phyloP scores from a whole-genome alignment of 371 early-diverging fungal genomes.

The Mucor plumbeus region DNA sequence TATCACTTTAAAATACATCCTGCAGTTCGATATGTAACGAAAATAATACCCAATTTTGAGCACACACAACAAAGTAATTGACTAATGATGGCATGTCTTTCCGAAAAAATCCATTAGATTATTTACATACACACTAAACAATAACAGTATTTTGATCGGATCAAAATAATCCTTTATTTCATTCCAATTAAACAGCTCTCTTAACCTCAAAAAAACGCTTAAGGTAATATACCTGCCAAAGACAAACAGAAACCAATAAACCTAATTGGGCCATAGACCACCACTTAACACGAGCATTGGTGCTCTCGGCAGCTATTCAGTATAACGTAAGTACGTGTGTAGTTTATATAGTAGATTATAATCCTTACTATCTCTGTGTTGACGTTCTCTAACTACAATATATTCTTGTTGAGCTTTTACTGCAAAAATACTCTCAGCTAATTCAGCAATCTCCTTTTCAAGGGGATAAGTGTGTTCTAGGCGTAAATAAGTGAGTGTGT shows the following conservation, averaged over 20 bases:
- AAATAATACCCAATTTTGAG: no score
- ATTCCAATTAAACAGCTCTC: constrained; percentile 62
- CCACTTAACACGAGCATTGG: constrained; percentile 77
- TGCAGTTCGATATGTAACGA: no score
- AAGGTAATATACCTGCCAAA: constrained; percentile 76
- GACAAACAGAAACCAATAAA: constrained; percentile 66
- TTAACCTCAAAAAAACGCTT: constrained; percentile 82
- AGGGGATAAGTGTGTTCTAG: constrained; percentile 65
- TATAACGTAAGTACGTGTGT: background rate
- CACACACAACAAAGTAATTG: no score
- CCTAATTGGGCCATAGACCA: constrained; percentile 75
- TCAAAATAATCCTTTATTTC: background rate
- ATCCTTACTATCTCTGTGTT: constrained; percentile 73
- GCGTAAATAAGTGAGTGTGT: background rate
- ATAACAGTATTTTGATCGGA: background rate
- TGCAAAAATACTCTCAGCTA: constrained; percentile 67
- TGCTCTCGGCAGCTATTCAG: constrained; percentile 74
- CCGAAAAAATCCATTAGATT: no score
- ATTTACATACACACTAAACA: no score
- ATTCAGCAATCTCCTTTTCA: constrained; percentile 68
- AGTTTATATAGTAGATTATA: no score
- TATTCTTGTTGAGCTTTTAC: constrained; percentile 80
- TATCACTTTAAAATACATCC: no score
- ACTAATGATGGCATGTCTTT: no score
- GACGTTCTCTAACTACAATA: constrained; percentile 69